phyloP scores from a whole-genome alignment of 202 grass and related monocot genomes.

The Elaeis oleifera region DNA sequence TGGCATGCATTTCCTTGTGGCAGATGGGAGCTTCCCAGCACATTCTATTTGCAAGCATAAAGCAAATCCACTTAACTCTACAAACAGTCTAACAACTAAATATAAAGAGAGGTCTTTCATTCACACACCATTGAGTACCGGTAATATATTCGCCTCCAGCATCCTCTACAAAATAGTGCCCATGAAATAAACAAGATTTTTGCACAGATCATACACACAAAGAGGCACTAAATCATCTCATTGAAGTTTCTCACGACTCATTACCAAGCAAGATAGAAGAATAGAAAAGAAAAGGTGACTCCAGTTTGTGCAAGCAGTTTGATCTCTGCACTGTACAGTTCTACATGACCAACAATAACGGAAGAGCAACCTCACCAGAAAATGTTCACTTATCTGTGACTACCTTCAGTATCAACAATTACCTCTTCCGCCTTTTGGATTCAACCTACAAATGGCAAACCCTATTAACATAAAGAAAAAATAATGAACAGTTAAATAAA shows the following conservation, averaged over 20 bases:
- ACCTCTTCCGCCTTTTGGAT: conserved; percentile 4
- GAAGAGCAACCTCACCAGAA: conserved; percentile 2
- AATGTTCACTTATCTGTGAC: not conserved
- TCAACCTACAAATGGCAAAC: not conserved
- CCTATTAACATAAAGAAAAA: too few species aligned
- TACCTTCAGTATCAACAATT: not conserved
- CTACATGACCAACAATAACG: not conserved
- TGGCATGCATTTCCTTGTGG: too few species aligned
- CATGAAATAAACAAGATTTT: not conserved
- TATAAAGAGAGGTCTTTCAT: too few species aligned
- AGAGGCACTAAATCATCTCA: not conserved
- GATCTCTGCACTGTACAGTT: conserved; percentile 2
- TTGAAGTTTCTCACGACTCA: not conserved
- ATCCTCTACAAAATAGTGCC: not conserved
- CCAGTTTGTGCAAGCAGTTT: conserved; percentile 3
- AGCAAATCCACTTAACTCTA: too few species aligned
- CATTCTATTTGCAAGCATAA: too few species aligned
- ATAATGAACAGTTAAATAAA: too few species aligned
- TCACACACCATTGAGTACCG: too few species aligned
- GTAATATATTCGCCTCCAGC: not conserved
- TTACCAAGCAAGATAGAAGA: not conserved
- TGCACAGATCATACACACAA: not conserved
- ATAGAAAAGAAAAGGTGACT: not conserved
- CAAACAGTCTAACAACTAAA: too few species aligned
- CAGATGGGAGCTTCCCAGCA: too few species aligned